Percentiles rank a stretch among this genome's conserved stretches.
Evolutionary conservation across 805 yeast genomes (phyloP).

Genomic region (Candida ficus): DNA sequence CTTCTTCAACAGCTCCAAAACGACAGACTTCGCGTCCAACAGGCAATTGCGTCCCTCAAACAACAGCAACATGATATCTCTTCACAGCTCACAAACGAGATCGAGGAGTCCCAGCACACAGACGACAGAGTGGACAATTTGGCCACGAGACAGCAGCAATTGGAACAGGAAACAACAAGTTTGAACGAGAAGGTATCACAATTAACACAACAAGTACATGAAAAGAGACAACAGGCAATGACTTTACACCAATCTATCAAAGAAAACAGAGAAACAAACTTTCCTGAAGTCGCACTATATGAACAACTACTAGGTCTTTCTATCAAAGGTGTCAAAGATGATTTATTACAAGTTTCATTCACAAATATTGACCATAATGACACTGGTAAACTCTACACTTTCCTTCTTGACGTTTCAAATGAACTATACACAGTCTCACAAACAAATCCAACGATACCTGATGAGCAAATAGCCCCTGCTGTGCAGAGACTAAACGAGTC

Average conservation of each 20-base stretch:
- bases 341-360: constrained; percentile 44
- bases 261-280: constrained; percentile 41
- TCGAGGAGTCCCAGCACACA: constrained; percentile 26
- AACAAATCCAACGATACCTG: constrained; percentile 34
- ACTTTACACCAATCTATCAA: constrained; percentile 31
- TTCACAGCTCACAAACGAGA: constrained; percentile 6
- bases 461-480: constrained; percentile 16
- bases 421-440: constrained; percentile 33
- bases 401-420: constrained; percentile 42
- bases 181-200: constrained; percentile 30
- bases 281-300: constrained; percentile 46
- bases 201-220: constrained; percentile 27
- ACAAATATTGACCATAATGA: constrained; percentile 41
- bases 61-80: too few species aligned
- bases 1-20: neutral
- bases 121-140: constrained; percentile 30
- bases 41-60: neutral
- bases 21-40: constrained; percentile 11
- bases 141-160: constrained; percentile 29
- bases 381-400: constrained; percentile 34
- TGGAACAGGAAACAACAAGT: constrained; percentile 26
- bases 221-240: constrained; percentile 28
- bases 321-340: constrained; percentile 45
- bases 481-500: constrained; percentile 14
- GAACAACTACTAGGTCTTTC: constrained; percentile 51